phyloP scores from a whole-genome alignment of 441 rosid species.

The Arabidopsis lyrata region DNA sequence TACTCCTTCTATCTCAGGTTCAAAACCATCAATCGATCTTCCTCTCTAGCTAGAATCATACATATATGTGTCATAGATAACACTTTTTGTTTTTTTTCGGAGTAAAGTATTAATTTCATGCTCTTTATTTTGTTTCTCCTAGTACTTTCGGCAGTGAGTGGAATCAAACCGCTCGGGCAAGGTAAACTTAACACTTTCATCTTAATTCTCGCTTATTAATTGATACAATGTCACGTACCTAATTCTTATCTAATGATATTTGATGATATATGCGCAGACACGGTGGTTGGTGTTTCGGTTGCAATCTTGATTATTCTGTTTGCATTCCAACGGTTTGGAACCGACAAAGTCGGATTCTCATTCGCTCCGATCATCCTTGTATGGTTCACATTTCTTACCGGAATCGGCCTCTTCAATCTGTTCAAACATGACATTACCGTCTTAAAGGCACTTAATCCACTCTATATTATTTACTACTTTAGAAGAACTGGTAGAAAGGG shows the following conservation, averaged over 20 bases:
- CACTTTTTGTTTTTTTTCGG: too few relatives aligned
- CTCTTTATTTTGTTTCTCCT: conserved; percentile 3
- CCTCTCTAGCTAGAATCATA: neutral
- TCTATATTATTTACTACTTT: conserved; percentile 65
- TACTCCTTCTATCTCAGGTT: conserved; percentile 81
- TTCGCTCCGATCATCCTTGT: conserved; percentile 70
- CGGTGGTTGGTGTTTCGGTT: conserved; percentile 65
- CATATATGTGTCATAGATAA: neutral
- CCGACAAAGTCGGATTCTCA: conserved; percentile 70
- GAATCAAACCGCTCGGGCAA: conserved; percentile 63
- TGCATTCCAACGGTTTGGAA: conserved; percentile 65
- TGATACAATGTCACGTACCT: neutral
- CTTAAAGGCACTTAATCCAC: conserved; percentile 74
- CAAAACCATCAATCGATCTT: too few relatives aligned
- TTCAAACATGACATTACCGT: conserved; percentile 63
- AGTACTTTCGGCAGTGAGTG: conserved; percentile 81
- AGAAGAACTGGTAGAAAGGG: conserved; percentile 57
- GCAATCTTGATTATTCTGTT: conserved; percentile 65
- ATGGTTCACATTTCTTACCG: conserved; percentile 66
- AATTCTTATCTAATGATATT: neutral
- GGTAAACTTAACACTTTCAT: conserved; percentile 44
- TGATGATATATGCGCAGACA: conserved; percentile 50
- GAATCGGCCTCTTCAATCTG: conserved; percentile 74
- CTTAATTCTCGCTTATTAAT: neutral
- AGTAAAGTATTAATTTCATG: neutral